Evolutionary conservation across 2,329 filamentous ascomycete species (phyloP).

Genomic region (Ambrosiella xylebori): DNA sequence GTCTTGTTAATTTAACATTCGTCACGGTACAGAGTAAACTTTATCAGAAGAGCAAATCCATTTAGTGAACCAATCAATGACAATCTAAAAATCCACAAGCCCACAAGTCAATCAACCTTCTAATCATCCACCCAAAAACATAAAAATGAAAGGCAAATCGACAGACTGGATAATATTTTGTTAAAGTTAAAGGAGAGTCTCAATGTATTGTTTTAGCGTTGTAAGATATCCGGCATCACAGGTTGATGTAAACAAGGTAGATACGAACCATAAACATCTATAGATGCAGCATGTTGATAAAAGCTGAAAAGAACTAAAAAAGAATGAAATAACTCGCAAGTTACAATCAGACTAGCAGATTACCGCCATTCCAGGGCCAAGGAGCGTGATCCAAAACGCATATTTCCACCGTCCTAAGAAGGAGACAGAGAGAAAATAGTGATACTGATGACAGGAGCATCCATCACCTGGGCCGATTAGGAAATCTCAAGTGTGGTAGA

Average conservation of each 20-base stretch:
- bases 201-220: no score
- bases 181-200: background rate
- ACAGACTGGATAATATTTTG: background rate
- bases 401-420: no score
- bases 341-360: background rate
- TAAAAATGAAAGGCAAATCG: background rate
- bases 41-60: background rate
- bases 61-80: background rate
- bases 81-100: background rate
- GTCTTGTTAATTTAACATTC: background rate
- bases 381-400: no score
- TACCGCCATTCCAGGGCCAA: no score
- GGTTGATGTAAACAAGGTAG: no score
- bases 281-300: background rate
- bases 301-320: background rate
- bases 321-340: background rate
- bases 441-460: background rate
- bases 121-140: background rate
- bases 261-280: background rate
- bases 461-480: constrained; percentile 4
- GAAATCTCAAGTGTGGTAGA: background rate
- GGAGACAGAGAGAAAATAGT: background rate
- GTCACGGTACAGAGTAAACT: background rate
- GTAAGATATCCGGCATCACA: no score
- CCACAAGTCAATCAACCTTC: background rate